Conservation (phyloP, 208 protist genomes). For the Porcisia deanei region DNA sequence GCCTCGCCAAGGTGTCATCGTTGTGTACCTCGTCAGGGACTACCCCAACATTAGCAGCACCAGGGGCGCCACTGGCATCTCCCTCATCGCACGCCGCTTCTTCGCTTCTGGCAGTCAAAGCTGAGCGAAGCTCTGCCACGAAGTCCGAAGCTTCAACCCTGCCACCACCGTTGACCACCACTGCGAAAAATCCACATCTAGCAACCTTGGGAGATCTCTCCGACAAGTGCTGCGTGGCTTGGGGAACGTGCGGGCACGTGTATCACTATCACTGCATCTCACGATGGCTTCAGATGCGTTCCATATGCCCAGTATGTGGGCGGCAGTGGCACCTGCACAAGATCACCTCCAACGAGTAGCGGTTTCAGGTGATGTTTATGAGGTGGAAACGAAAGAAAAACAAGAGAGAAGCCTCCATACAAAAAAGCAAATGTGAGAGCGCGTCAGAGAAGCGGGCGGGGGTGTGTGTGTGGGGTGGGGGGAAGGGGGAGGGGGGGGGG, state of each 20-base stretch:
- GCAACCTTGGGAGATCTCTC: constrained; percentile 18
- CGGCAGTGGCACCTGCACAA: constrained; percentile 51
- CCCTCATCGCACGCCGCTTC: neutral
- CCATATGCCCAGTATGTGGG: constrained; percentile 67
- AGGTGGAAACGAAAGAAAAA: too few relatives aligned
- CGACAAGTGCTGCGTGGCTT: constrained; percentile 77
- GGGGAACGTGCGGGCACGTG: constrained; percentile 77
- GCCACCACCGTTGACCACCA: neutral
- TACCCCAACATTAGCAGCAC: neutral
- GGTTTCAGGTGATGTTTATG: neutral
- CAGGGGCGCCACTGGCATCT: neutral
- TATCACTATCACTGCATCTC: constrained; percentile 79
- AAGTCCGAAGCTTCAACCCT: neutral
- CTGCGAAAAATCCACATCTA: neutral
- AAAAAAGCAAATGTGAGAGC: too few relatives aligned
- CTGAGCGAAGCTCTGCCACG: neutral
- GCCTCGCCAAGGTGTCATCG: constrained; percentile 19
- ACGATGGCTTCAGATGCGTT: constrained; percentile 50
- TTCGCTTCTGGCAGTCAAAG: neutral
- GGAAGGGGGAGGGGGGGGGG: neutral
- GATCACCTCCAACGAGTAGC: constrained; percentile 43
- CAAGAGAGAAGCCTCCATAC: too few relatives aligned
- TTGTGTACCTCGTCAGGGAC: neutral
- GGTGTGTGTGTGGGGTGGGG: neutral
- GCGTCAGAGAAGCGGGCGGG: neutral